A percentile compares a stretch with the other conserved stretches of the same genome.
Conservation (phyloP, 768 basidiomycete genomes). For the Chiua virens region DNA sequence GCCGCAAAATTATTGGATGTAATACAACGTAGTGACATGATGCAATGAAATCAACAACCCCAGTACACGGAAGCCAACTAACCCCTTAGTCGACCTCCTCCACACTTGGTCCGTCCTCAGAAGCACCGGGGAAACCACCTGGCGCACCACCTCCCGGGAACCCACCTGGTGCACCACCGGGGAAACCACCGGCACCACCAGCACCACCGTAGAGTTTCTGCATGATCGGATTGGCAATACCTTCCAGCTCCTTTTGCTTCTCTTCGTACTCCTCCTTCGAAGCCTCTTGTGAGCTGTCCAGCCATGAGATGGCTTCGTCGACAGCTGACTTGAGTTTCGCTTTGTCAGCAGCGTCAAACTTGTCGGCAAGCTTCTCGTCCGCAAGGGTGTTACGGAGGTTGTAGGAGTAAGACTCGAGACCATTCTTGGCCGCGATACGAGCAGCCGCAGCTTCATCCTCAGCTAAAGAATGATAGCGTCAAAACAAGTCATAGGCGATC, state of each 20-base stretch:
- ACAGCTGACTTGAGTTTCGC: slow-evolving; percentile 76
- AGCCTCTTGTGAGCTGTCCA: slow-evolving; percentile 84
- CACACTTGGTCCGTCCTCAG: slow-evolving; percentile 84
- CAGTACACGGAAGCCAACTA: slow-evolving; percentile 20
- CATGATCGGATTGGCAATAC: slow-evolving; percentile 74
- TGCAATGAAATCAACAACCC: slow-evolving; percentile 28
- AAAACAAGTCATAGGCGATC: neutral
- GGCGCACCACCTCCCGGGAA: slow-evolving; percentile 59
- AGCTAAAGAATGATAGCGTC: slow-evolving; percentile 37
- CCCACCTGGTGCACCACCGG: slow-evolving; percentile 57
- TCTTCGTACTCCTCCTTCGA: slow-evolving; percentile 93
- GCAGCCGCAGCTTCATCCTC: slow-evolving; percentile 87
- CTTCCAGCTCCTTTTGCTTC: slow-evolving; percentile 92
- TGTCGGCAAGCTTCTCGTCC: slow-evolving; percentile 84
- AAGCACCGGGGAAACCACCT: slow-evolving; percentile 67
- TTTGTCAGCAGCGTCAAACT: slow-evolving; percentile 88
- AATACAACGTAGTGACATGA: slow-evolving; percentile 32
- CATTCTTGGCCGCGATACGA: slow-evolving; percentile 87
- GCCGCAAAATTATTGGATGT: slow-evolving; percentile 27
- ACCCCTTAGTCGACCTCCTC: slow-evolving; percentile 83
- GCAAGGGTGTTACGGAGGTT: slow-evolving; percentile 88
- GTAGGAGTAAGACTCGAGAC: slow-evolving; percentile 91
- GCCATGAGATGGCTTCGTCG: slow-evolving; percentile 82
- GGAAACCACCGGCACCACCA: slow-evolving; percentile 56
- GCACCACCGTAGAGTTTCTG: slow-evolving; percentile 64